Base-by-base conservation (phyloP, 2,329 filamentous ascomycete genomes). In the Stylonectria norvegica region DNA sequence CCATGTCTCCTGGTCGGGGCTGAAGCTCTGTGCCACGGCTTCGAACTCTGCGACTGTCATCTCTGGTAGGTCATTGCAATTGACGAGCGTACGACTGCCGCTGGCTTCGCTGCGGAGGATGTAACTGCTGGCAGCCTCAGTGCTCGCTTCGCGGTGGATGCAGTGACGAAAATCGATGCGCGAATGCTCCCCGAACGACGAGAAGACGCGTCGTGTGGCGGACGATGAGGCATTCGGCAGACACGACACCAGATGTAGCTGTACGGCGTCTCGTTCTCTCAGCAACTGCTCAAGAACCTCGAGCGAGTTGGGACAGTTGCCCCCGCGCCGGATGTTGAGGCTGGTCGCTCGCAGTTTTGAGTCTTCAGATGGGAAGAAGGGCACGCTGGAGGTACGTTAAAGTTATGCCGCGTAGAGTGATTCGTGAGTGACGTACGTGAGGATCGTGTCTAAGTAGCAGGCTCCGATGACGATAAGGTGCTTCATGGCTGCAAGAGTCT, bases 281-380 rank as follows among this genome's bases (percentile, higher is more conserved):
- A 80, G 54, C 14, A 86, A 71, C 58, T 89, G 82, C 46, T 79
- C 72, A 18, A 89, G 66, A 7, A 89, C 84, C 57, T 88, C 75
- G 22, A 88, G 73, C 4, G 78, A 77, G 59, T 89, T 89, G 17
- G 81, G 76, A 47, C 81, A 81, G 60, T 89, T 90, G 20, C 85
- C 85, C 37, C 86, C 85, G 18, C 84, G 76, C 20, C 85, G 77
- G 30, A 73, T 72, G 23, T 68, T 64, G 39, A 85, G 59, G 17
- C 58, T 69, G 2, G 76, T 75, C 14, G 85, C 84, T 20, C 85
- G 81, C 28, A 86, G 69, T 62, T 89, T 89, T 34, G 79, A 74
- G 66, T 90, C 85, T 65, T 89, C 85, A 5, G 64, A 62, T 2
- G 85, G 85, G 57, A 79, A 88, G 55, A 78, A 66, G 3, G 82